Base-by-base conservation (phyloP, 192 early-diverging fungal species). In the Backusella mclennaniae region DNA sequence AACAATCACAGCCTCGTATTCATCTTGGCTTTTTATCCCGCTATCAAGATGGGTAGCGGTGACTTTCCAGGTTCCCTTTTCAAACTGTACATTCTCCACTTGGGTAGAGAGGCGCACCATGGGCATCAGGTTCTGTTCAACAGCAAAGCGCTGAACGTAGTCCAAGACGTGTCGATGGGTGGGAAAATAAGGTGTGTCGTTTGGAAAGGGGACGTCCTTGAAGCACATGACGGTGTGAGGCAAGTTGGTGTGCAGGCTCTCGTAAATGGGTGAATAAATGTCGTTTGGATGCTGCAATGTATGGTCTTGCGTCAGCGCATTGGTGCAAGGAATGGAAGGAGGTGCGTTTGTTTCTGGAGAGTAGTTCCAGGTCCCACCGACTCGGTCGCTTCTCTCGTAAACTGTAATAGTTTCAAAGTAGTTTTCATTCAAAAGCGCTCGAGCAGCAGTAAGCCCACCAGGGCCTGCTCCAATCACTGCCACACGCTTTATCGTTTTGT, bases 361-460 rank as follows among this genome's bases (percentile, higher is more conserved):
- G 38, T 87, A 87, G n/a, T 80, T 80, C 88, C 89, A 90, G 9
- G 85, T 79, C 1, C 89, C 89, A 15, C 89, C 89, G 19, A 83
- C 59, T 14, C 73, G 69, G 42, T 71, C 76, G 73, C 79, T 87
- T 21, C 89, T 80, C 35, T 90, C 89, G 12, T 82, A 79, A 3
- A 90, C 81, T 0, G 75, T 84, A 33, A 90, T 80, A 3, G 76
- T 71, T 0, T 80, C 79, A 73, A 76, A 84, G 14, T 36, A n/a
- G 12, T 74, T 73, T 67, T 78, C 69, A n/a, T 84, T 71, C 14
- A 17, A 9, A 15, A 81, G 46, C 1, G 67, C 66, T 38, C 73
- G 78, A 5, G 83, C 83, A 6, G 77, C 73, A 5, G 79, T 69
- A 35, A 84, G 44, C 4, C 83, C 83, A 41, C 71, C 69, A 11